These are phyloP conservation scores for Apiotrichum sp. DNA, from an alignment of 1,284 basidiomycete genomes.

Conservation along the genomic window DNA sequence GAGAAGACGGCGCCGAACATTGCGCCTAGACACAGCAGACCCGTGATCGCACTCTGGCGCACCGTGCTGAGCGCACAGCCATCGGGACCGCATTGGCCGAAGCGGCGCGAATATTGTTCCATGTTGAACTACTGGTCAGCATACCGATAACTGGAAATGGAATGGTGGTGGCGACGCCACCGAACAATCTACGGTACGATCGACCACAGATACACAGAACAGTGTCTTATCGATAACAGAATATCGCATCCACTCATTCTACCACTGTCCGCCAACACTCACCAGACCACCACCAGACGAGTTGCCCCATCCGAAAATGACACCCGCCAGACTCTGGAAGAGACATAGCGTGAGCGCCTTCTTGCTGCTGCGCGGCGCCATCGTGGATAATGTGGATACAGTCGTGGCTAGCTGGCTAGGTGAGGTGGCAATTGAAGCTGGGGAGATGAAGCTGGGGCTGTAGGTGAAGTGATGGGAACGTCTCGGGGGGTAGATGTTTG, in stretches of 20 bases:
- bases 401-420: too few species aligned
- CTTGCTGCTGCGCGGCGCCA: constrained; percentile 1
- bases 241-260: too few species aligned
- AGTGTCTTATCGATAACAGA: too few species aligned
- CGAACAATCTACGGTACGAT: too few species aligned
- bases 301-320: constrained; percentile 39
- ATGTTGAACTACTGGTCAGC: constrained; percentile 26
- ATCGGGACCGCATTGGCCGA: constrained; percentile 24
- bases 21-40: constrained; percentile 43
- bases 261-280: constrained; percentile 1
- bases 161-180: background rate
- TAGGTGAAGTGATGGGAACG: too few species aligned
- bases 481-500: too few species aligned
- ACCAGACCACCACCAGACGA: constrained; percentile 34
- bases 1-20: constrained; percentile 42
- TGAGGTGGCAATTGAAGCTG: too few species aligned
- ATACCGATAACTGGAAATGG: background rate
- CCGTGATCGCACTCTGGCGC: constrained; percentile 41
- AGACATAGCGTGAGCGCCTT: constrained; percentile 29
- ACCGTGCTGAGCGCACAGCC: constrained; percentile 29
- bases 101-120: constrained; percentile 21
- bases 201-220: too few species aligned
- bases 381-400: too few species aligned
- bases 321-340: constrained; percentile 38
- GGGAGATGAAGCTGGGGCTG: too few species aligned